Base-by-base conservation (phyloP, 768 basidiomycete species). In the Suillus placidus region DNA sequence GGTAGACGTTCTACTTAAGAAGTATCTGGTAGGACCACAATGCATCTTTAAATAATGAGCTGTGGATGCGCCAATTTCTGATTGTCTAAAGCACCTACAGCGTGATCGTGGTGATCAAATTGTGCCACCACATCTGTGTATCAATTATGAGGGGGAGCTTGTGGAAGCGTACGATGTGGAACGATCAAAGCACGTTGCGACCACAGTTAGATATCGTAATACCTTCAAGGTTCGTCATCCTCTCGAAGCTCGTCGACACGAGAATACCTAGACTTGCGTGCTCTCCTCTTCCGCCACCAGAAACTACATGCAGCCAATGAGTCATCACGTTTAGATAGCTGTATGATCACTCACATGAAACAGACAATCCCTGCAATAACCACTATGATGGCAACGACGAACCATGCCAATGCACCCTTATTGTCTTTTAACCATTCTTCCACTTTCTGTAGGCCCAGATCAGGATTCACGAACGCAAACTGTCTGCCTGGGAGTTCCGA, bases 401-500 rank as follows among this genome's bases (percentile, higher is more conserved):
- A 85, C 12, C 85, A 84, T 38, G 88, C 75, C 37, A 90, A 75
- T 43, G 74, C 77, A 61, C 79, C 79, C 76, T 84, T 85, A 67
- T 86, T 75, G 26, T 68, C 69, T 2, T 67, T 64, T 68, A 89
- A 73, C 68, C 89, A 88, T 0, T 67, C 66, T 54, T 67, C 70
- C 34, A 87, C 66, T 67, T 82, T 81, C 56, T 51, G 55, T 37
- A 84, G n/a, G 56, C 82, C 71, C 13, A 83, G 85, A 71, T 88
- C 85, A 6, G 89, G 89, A 74, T 89, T 77, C 30, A 78, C 78
- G 69, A 88, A 89, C 0, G 47, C 60, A 2, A 79, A 75, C 60
- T 83, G 77, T 63, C 89, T 72, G 3, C 69, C 67, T 0, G 79
- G 76, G 1, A 84, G 61, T 60, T 69, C 72, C 37, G 74, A 77